Conservation (phyloP, 805 yeast species). For the Yarrowia sp. region DNA sequence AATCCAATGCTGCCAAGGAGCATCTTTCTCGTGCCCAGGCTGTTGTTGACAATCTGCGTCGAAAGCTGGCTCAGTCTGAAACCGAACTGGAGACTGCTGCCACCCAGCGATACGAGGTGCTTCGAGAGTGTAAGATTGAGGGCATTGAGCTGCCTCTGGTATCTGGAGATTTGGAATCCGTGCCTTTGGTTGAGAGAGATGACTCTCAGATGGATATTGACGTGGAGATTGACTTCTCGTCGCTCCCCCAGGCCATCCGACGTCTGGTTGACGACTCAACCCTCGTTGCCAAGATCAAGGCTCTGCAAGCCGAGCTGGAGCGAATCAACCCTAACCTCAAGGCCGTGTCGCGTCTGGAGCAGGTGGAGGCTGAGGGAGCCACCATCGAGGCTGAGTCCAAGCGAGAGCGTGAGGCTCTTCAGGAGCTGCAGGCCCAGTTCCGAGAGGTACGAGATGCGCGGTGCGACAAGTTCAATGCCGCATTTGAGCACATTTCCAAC, state of each 20-base stretch:
- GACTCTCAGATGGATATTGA: constrained; percentile 37
- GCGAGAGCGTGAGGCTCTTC: constrained; percentile 52
- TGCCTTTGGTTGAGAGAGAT: constrained; percentile 57
- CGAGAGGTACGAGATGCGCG: constrained; percentile 59
- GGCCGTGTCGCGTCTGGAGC: constrained; percentile 72
- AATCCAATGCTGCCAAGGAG: background rate
- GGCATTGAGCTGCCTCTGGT: constrained; percentile 60
- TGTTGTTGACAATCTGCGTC: constrained; percentile 27
- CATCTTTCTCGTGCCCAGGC: constrained; percentile 17
- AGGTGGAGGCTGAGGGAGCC: constrained; percentile 59
- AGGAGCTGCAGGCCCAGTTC: constrained; percentile 45
- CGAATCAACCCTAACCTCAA: constrained; percentile 74
- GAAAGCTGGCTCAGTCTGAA: constrained; percentile 30
- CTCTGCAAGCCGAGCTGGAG: constrained; percentile 35
- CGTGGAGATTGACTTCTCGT: constrained; percentile 32
- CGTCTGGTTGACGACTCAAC: constrained; percentile 4
- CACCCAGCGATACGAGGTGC: constrained; percentile 28
- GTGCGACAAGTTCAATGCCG: constrained; percentile 60
- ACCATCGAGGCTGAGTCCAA: constrained; percentile 65
- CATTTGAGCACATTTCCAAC: constrained; percentile 72
- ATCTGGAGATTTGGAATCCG: constrained; percentile 57
- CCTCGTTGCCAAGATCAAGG: constrained; percentile 35
- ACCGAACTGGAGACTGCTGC: constrained; percentile 33
- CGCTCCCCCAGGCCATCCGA: constrained; percentile 34
- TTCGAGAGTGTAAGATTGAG: constrained; percentile 74